phyloP scores from a whole-genome alignment of 176 grass and related monocot genomes.

The bread wheat (Triticum aestivum) region DNA sequence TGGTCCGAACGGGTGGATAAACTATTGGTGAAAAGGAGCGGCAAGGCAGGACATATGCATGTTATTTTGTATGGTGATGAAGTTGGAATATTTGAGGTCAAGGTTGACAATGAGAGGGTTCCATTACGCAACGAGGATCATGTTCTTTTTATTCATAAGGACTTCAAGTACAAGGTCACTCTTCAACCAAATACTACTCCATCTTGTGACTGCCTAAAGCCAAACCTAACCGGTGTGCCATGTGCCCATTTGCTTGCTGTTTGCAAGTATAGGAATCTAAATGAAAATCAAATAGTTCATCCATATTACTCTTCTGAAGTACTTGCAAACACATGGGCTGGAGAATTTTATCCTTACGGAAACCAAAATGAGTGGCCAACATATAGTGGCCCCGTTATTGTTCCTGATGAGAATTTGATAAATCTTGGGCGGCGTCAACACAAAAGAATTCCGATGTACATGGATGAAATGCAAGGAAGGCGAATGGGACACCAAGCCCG shows the following conservation, averaged over 20 bases:
- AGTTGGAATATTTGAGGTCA: too few species aligned
- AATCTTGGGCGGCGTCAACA: too few species aligned
- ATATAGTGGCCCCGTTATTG: too few species aligned
- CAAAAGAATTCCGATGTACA: too few species aligned
- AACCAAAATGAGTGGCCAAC: neutral
- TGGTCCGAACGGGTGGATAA: neutral
- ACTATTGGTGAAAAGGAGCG: too few species aligned
- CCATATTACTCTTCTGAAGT: neutral
- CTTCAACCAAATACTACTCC: neutral
- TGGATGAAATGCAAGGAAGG: too few species aligned
- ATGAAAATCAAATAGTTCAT: neutral
- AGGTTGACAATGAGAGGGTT: too few species aligned
- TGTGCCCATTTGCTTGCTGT: neutral
- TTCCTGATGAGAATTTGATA: too few species aligned
- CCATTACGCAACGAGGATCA: too few species aligned
- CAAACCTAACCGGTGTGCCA: neutral
- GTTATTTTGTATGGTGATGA: too few species aligned
- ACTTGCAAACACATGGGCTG: neutral
- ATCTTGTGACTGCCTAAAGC: neutral
- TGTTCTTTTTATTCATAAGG: neutral
- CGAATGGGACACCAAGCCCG: too few species aligned
- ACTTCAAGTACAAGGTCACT: neutral
- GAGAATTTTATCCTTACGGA: neutral
- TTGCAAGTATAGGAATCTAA: neutral
- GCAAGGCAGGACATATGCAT: too few species aligned